Base-by-base conservation (phyloP, 352 stramenopile species). In the Globisporangium emineosum region DNA sequence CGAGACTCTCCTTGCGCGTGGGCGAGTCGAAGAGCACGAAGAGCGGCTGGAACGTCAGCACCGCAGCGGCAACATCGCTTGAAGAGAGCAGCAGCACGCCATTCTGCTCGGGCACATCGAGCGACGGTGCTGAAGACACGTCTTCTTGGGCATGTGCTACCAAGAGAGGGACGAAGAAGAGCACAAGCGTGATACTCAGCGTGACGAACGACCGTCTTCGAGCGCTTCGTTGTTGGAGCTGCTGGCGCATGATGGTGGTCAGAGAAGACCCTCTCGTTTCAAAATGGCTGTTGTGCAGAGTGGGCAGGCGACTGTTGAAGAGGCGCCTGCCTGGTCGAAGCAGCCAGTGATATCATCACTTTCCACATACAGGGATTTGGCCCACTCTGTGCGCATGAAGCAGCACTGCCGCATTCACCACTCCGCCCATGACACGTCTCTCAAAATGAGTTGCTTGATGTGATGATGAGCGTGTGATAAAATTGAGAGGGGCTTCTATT, bases 1-100 rank as follows among this genome's bases (percentile, higher is more conserved):
- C 69, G 5, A 68, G 9, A 33, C 70, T 75, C 9, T 68, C 75
- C 12, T 69, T 65, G 3, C 72, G 75, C 15, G 52, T 42, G 2
- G 68, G 56, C 17, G 68, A 71, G 53, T 83, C 75, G 17, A 83
- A 69, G n/a, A 83, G 70, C 67, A 83, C 62, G 63, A 83, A 70
- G 21, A 83, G 60, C 52, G 75, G 70, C 7, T 71, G 52, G 54
- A 64, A 80, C n/a, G 53, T 33, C 4, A 55, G n/a, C 0, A 65
- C 56, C 1, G 70, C 75, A 4, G 40, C 5, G 0, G 50, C 9
- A 25, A 83, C 71, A 5, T 55, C 65, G 21, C 2, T 25, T 10
- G 76, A 56, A 0, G 64, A 67, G n/a, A 83, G 65, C 45, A 77
- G 47, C 35, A 83, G 62, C 60, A 81, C 72, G 30, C 65, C 59